A percentile compares a stretch with the other conserved stretches of the same genome.
Evolutionary conservation across 495 filamentous ascomycete genomes (phyloP).

Genomic region (Lasiosphaeris hirsuta): DNA sequence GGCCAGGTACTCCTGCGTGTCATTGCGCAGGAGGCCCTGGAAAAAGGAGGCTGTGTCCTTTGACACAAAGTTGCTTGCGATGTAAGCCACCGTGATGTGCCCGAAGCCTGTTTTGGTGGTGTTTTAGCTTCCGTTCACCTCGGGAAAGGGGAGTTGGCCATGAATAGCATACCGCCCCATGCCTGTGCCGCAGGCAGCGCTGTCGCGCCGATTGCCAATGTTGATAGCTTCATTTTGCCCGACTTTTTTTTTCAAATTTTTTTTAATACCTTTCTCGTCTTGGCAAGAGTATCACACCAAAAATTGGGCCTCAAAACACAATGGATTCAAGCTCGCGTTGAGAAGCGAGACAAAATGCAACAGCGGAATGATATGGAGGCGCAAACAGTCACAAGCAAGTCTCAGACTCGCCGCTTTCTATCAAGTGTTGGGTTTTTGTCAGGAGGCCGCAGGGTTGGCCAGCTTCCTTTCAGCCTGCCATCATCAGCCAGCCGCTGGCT

Average conservation of each 20-base stretch:
- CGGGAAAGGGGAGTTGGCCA: neutral
- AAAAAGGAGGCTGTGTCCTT: slow-evolving; percentile 39
- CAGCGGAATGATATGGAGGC: neutral
- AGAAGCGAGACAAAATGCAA: neutral
- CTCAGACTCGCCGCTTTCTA: neutral
- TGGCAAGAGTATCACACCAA: no score
- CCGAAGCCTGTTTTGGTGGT: slow-evolving; percentile 44
- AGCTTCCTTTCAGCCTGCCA: slow-evolving; percentile 1
- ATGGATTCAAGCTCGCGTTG: neutral
- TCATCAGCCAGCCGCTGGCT: no score
- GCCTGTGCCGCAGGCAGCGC: slow-evolving; percentile 19
- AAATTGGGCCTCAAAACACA: no score
- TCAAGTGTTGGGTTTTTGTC: neutral
- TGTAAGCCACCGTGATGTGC: slow-evolving; percentile 58
- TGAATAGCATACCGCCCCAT: slow-evolving; percentile 28
- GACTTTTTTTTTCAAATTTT: neutral
- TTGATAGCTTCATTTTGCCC: slow-evolving; percentile 26
- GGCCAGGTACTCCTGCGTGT: slow-evolving; percentile 53
- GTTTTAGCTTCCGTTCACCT: neutral
- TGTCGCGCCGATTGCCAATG: slow-evolving; percentile 17
- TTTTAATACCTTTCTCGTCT: no score
- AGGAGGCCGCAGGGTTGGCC: slow-evolving; percentile 8
- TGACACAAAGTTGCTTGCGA: slow-evolving; percentile 45
- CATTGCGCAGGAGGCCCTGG: slow-evolving; percentile 41
- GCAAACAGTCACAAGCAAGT: slow-evolving; percentile 7